phyloP scores from a whole-genome alignment of 805 yeast species.

The Barnettozyma siamensis region DNA sequence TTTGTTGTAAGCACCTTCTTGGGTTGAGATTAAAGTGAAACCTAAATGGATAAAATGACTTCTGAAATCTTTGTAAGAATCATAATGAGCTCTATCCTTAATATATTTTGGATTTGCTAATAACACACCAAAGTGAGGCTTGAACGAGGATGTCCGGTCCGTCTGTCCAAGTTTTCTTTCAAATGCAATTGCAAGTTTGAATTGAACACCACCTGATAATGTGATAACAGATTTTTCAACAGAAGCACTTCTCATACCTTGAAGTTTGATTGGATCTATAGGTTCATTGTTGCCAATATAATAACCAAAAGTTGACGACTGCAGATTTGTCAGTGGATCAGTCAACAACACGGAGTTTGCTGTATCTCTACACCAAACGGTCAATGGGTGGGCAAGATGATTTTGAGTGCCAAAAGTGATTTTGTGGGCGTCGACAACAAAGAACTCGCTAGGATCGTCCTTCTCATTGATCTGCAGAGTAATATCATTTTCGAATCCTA shows the following conservation, averaged over 20 bases:
- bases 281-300: slow-evolving; percentile 30
- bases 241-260: slow-evolving; percentile 21
- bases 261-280: slow-evolving; percentile 16
- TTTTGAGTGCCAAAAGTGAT: slow-evolving; percentile 75
- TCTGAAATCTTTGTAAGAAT: slow-evolving; percentile 75
- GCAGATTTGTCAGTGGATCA: slow-evolving; percentile 34
- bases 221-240: slow-evolving; percentile 52
- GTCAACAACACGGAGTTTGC: slow-evolving; percentile 41
- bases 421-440: slow-evolving; percentile 55
- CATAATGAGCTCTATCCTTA: slow-evolving; percentile 48
- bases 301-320: slow-evolving; percentile 44
- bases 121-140: slow-evolving; percentile 56
- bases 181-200: slow-evolving; percentile 52
- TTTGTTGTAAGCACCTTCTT: slow-evolving; percentile 49
- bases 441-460: slow-evolving; percentile 62
- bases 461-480: slow-evolving; percentile 54
- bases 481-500: slow-evolving; percentile 64
- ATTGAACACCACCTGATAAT: slow-evolving; percentile 54
- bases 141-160: slow-evolving; percentile 38
- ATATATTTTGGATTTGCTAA: slow-evolving; percentile 51
- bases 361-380: slow-evolving; percentile 55
- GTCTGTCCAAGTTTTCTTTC: slow-evolving; percentile 37
- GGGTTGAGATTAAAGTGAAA: slow-evolving; percentile 43
- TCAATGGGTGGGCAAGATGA: slow-evolving; percentile 46
- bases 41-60: slow-evolving; percentile 78